phyloP scores from a whole-genome alignment of 352 stramenopile genomes.

The Globisporangium megalacanthum region DNA sequence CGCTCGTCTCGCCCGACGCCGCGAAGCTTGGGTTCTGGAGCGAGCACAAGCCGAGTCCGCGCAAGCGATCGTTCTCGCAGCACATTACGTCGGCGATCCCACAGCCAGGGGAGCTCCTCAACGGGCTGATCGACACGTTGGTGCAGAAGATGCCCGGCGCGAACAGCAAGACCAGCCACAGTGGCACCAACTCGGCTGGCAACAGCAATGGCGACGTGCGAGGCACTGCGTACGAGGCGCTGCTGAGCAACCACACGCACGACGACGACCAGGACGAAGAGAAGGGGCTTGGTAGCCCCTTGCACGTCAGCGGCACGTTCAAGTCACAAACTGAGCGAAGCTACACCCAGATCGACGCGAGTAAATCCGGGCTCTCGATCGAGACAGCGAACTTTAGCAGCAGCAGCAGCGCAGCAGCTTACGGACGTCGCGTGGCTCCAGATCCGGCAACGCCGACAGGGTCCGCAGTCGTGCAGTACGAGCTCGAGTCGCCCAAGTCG shows the following conservation, averaged over 20 bases:
- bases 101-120: slow-evolving; percentile 58
- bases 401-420: not conserved
- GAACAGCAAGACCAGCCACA: slow-evolving; percentile 22
- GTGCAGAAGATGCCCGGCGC: slow-evolving; percentile 51
- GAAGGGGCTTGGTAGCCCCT: not conserved
- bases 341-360: slow-evolving; percentile 24
- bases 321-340: slow-evolving; percentile 21
- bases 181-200: not conserved
- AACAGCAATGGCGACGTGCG: slow-evolving; percentile 1
- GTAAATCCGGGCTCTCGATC: slow-evolving; percentile 38
- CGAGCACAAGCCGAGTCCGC: slow-evolving; percentile 64
- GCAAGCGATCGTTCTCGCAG: slow-evolving; percentile 68
- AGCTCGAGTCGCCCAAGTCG: slow-evolving; percentile 53
- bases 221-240: slow-evolving; percentile 28
- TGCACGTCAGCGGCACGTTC: not conserved
- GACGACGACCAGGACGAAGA: slow-evolving; percentile 9
- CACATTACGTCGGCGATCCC: slow-evolving; percentile 63
- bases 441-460: slow-evolving; percentile 1
- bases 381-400: slow-evolving; percentile 27
- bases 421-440: slow-evolving; percentile 9
- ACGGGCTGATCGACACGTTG: slow-evolving; percentile 65
- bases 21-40: slow-evolving; percentile 79
- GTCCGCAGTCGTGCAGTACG: not conserved
- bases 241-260: slow-evolving; percentile 14
- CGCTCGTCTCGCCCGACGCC: slow-evolving; percentile 51